Evolutionary conservation across 2,329 filamentous ascomycete species (phyloP).

Genomic region (Colletotrichum sp.): DNA sequence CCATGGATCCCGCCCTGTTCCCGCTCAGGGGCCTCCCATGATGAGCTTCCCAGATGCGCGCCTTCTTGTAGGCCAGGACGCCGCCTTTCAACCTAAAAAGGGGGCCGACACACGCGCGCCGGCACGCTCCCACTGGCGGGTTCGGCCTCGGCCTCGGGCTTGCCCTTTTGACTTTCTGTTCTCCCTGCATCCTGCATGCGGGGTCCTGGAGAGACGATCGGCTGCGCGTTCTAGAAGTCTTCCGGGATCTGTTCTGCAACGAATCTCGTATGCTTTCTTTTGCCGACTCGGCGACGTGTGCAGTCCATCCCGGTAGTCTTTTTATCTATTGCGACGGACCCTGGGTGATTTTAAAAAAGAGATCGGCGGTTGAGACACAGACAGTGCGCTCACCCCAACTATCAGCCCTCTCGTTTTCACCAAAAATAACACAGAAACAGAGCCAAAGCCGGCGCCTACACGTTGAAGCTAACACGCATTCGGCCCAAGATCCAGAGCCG

Average conservation of each 20-base stretch:
- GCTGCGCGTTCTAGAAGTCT: slow-evolving; percentile 18
- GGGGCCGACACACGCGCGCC: background rate
- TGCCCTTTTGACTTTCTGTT: background rate
- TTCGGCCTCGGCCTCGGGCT: slow-evolving; percentile 3
- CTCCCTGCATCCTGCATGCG: slow-evolving; percentile 15
- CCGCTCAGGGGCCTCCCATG: slow-evolving; percentile 21
- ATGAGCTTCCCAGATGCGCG: background rate
- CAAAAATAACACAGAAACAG: background rate
- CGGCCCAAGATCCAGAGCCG: background rate
- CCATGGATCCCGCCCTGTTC: slow-evolving; percentile 16
- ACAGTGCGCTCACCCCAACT: background rate
- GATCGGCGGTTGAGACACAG: background rate
- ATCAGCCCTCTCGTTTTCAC: background rate
- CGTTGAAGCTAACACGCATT: background rate
- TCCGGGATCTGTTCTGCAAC: slow-evolving; percentile 17
- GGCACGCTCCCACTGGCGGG: slow-evolving; percentile 1
- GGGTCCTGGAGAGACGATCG: slow-evolving; percentile 6
- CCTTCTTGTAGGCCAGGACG: background rate
- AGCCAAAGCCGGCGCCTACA: background rate
- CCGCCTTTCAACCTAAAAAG: slow-evolving; percentile 6
- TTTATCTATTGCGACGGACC: background rate
- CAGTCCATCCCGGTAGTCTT: background rate
- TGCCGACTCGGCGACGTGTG: background rate
- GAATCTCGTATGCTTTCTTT: slow-evolving; percentile 6
- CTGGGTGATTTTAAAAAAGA: background rate